A percentile compares a stretch with the other conserved stretches of the same genome.
Evolutionary conservation across 2,329 filamentous ascomycete genomes (phyloP).

Genomic region (Colletotrichum tofieldiae): DNA sequence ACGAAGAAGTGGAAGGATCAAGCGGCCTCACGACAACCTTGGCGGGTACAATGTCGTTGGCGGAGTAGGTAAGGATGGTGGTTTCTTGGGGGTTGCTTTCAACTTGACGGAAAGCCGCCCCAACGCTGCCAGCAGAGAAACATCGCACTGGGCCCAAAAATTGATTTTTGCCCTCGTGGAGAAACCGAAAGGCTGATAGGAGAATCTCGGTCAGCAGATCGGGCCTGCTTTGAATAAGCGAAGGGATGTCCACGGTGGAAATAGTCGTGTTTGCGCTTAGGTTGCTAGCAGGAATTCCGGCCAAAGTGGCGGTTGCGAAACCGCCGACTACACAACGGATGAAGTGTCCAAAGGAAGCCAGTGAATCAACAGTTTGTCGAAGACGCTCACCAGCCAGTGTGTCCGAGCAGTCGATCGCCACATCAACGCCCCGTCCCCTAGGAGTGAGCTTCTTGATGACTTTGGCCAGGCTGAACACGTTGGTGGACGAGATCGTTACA

Average conservation of each 20-base stretch:
- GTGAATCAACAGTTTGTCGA: conserved; percentile 58
- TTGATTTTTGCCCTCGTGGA: conserved; percentile 18
- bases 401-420: conserved; percentile 53
- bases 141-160: neutral
- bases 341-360: conserved; percentile 62
- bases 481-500: conserved; percentile 48
- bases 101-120: neutral
- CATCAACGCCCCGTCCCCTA: conserved; percentile 51
- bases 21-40: neutral
- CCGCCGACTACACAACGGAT: conserved; percentile 44
- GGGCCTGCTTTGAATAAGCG: neutral
- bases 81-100: neutral
- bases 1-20: neutral
- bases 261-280: neutral
- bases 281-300: neutral
- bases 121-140: neutral
- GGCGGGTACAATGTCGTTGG: neutral
- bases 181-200: neutral
- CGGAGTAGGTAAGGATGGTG: neutral
- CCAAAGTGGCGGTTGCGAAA: no score
- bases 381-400: conserved; percentile 59
- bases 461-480: conserved; percentile 48
- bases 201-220: neutral
- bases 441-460: conserved; percentile 49
- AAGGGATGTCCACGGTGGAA: neutral